Conservation (phyloP, 2,329 filamentous ascomycete genomes). For the Ophiostoma pallidulum region DNA sequence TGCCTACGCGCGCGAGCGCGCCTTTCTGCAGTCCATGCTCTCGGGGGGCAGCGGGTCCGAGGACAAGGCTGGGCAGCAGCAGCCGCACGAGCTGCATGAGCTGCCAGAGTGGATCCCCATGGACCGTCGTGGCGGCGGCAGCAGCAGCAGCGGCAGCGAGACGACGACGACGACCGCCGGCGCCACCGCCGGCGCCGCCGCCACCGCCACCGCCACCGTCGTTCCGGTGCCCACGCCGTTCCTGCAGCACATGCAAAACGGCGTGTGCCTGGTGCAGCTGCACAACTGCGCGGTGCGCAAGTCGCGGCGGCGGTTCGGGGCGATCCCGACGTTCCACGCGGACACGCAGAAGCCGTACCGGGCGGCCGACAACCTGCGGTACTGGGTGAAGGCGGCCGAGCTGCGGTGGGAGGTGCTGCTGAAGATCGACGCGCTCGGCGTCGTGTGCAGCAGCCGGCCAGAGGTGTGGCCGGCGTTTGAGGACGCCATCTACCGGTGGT, state of each 20-base stretch:
- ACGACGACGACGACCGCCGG: conserved; percentile 17
- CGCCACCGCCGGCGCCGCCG: conserved; percentile 22
- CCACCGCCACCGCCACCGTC: not conserved
- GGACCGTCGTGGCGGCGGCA: conserved; percentile 26
- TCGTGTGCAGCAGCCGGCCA: conserved; percentile 65
- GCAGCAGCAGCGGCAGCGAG: not conserved
- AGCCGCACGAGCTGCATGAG: no score
- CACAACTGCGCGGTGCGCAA: conserved; percentile 84
- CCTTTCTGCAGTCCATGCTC: conserved; percentile 68
- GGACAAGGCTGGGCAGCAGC: conserved; percentile 35
- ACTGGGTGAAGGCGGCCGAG: conserved; percentile 94
- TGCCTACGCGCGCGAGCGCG: conserved; percentile 68
- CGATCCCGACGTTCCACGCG: conserved; percentile 82
- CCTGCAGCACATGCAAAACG: conserved; percentile 63
- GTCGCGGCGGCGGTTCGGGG: conserved; percentile 77
- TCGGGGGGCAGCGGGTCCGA: conserved; percentile 13
- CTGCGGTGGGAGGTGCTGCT: conserved; percentile 84
- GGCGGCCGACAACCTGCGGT: conserved; percentile 84
- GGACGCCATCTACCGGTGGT: conserved; percentile 74
- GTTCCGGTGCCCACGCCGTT: conserved; percentile 66
- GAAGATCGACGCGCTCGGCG: conserved; percentile 72
- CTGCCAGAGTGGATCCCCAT: conserved; percentile 61
- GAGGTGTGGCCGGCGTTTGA: conserved; percentile 77
- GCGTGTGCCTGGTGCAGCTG: conserved; percentile 70
- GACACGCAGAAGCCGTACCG: conserved; percentile 93